A percentile compares a stretch with the other conserved stretches of the same genome.
Evolutionary conservation across 495 filamentous ascomycete genomes (phyloP).

Genomic region (Aspergillus conjunctus): DNA sequence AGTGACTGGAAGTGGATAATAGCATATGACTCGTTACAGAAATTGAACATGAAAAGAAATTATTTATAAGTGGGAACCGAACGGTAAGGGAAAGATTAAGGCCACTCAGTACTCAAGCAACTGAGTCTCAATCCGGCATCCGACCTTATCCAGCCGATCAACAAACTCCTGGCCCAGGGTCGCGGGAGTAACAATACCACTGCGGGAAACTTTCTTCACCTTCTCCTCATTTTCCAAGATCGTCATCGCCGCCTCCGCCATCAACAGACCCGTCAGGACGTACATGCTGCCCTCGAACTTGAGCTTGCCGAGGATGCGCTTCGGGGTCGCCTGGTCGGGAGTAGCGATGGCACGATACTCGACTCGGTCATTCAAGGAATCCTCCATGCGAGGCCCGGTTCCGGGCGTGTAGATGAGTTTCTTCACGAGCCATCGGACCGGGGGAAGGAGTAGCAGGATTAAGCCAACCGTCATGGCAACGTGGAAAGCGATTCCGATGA

Average conservation of each 20-base stretch:
- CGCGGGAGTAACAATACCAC: conserved; percentile 82
- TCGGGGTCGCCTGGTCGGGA: conserved; percentile 53
- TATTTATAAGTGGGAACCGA: too few relatives aligned
- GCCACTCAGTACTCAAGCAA: conserved; percentile 35
- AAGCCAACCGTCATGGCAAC: conserved; percentile 53
- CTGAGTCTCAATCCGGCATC: conserved; percentile 62
- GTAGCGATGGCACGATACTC: conserved; percentile 68
- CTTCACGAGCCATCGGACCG: conserved; percentile 55
- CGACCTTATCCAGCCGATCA: conserved; percentile 65
- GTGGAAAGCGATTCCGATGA: conserved; percentile 60
- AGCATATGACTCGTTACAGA: too few relatives aligned
- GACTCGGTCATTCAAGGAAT: conserved; percentile 55
- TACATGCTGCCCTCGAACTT: conserved; percentile 66
- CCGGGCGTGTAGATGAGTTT: conserved; percentile 66
- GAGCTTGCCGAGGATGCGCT: conserved; percentile 61
- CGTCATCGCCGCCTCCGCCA: conserved; percentile 71
- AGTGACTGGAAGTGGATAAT: too few relatives aligned
- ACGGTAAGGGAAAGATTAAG: neutral
- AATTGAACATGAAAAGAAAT: too few relatives aligned
- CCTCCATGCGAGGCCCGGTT: conserved; percentile 62
- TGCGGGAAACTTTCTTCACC: conserved; percentile 57
- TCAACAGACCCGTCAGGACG: conserved; percentile 64
- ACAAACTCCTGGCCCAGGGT: conserved; percentile 76
- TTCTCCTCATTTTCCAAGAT: conserved; percentile 65
- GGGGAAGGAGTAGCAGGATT: conserved; percentile 56